Conservation (phyloP, 768 basidiomycete species). For the Pleurotus eryngii region DNA sequence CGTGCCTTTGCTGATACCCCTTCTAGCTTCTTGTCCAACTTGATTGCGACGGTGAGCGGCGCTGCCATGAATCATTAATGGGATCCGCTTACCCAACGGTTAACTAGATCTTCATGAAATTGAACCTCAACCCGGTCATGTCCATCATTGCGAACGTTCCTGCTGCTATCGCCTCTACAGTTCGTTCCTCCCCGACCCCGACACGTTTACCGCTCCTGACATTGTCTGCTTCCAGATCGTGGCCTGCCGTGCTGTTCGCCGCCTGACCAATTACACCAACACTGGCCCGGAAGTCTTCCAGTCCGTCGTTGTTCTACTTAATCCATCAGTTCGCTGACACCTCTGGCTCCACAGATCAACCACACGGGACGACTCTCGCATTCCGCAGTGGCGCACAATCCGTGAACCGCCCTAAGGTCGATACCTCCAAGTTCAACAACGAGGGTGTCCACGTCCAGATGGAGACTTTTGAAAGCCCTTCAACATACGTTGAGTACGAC, state of each 20-base stretch:
- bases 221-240: conserved; percentile 47
- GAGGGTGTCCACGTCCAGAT: conserved; percentile 43
- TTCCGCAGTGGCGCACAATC: conserved; percentile 45
- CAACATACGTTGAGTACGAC: conserved; percentile 50
- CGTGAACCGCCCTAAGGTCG: conserved; percentile 32
- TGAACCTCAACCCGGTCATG: conserved; percentile 52
- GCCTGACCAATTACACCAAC: conserved; percentile 55
- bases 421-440: conserved; percentile 19
- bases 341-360: conserved; percentile 21
- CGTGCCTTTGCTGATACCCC: too few species aligned
- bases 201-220: background rate
- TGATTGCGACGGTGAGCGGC: conserved; percentile 45
- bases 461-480: conserved; percentile 32
- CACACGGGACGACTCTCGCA: conserved; percentile 54
- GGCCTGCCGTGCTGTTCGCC: conserved; percentile 55
- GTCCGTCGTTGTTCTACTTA: conserved; percentile 32
- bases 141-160: conserved; percentile 56
- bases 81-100: background rate
- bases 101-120: conserved; percentile 43
- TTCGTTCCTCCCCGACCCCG: conserved; percentile 24
- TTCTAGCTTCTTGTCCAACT: conserved; percentile 62
- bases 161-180: conserved; percentile 57
- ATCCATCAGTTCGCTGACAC: too few species aligned
- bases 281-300: conserved; percentile 48
- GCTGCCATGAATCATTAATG: too few species aligned